Evolutionary conservation across 2,329 filamentous ascomycete species (phyloP).

Genomic region (Coniosporium tulheliwenetii): DNA sequence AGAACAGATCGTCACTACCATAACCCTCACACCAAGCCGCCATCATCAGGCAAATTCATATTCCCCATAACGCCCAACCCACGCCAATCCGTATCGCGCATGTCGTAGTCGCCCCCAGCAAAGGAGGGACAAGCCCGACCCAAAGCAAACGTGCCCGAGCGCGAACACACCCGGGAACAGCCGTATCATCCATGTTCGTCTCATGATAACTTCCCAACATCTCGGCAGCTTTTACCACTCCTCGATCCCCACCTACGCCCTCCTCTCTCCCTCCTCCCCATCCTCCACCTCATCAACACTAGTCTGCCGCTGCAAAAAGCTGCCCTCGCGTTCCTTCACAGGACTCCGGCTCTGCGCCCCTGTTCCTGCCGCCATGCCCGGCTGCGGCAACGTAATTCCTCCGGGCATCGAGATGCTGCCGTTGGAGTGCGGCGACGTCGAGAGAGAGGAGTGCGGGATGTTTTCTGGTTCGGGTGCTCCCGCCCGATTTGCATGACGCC

Average conservation of each 20-base stretch:
- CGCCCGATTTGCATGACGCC: constrained; percentile 88
- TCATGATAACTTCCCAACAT: too few relatives aligned
- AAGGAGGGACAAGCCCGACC: too few relatives aligned
- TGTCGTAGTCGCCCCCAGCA: too few relatives aligned
- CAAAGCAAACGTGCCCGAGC: too few relatives aligned
- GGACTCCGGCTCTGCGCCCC: constrained; percentile 45
- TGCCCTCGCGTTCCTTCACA: constrained; percentile 60
- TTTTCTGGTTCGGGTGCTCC: constrained; percentile 57
- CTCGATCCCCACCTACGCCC: not conserved
- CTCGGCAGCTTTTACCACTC: too few relatives aligned
- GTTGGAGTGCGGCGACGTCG: constrained; percentile 6
- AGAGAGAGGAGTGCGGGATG: constrained; percentile 17
- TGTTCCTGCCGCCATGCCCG: constrained; percentile 16
- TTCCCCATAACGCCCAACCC: too few relatives aligned
- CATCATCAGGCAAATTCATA: too few relatives aligned
- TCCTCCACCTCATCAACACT: constrained; percentile 47
- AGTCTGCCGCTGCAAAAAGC: constrained; percentile 70
- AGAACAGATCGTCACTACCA: too few relatives aligned
- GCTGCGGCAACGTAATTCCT: constrained; percentile 12
- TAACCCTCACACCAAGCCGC: too few relatives aligned
- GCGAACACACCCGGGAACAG: too few relatives aligned
- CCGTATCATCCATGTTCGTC: too few relatives aligned
- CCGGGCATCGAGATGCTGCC: constrained; percentile 3
- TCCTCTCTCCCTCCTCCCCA: constrained; percentile 14
- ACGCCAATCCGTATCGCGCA: too few relatives aligned